Conservation (phyloP, 2,329 filamentous ascomycete species). For the Magnaporthiopsis incrustans region DNA sequence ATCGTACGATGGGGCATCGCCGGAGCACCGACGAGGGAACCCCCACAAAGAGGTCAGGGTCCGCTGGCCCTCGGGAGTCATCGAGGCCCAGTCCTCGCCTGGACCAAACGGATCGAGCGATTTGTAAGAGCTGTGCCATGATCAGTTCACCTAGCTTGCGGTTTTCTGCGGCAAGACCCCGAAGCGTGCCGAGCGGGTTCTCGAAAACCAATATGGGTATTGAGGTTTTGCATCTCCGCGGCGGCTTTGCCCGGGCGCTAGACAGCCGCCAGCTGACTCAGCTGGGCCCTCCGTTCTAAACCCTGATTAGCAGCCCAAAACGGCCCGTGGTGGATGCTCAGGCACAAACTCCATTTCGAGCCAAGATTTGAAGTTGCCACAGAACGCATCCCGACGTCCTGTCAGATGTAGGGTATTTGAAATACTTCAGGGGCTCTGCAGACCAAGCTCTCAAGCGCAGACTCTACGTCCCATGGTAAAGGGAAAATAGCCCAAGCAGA, state of each 20-base stretch:
- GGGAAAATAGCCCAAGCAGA: too few species aligned
- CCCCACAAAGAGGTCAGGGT: neutral
- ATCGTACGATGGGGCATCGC: neutral
- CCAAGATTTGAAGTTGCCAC: too few species aligned
- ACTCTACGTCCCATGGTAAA: too few species aligned
- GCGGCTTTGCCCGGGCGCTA: neutral
- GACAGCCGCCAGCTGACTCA: neutral
- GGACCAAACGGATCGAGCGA: neutral
- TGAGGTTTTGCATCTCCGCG: slow-evolving; percentile 2
- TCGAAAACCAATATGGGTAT: neutral
- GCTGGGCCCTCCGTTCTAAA: too few species aligned
- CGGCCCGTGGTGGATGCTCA: neutral
- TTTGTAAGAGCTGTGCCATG: neutral
- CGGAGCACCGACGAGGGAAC: neutral
- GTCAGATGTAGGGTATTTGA: neutral
- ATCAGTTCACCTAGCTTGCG: neutral
- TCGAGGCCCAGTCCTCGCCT: neutral
- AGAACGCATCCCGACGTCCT: neutral
- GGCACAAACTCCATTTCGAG: neutral
- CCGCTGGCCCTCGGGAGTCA: neutral
- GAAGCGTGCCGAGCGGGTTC: neutral
- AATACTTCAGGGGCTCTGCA: neutral
- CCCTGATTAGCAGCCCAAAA: too few species aligned
- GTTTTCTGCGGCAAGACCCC: neutral
- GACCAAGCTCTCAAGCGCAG: too few species aligned